Percentiles rank a stretch among this genome's conserved stretches.
phyloP scores from a whole-genome alignment of 2,329 filamentous ascomycete species.

The Alternaria brassicicola region DNA sequence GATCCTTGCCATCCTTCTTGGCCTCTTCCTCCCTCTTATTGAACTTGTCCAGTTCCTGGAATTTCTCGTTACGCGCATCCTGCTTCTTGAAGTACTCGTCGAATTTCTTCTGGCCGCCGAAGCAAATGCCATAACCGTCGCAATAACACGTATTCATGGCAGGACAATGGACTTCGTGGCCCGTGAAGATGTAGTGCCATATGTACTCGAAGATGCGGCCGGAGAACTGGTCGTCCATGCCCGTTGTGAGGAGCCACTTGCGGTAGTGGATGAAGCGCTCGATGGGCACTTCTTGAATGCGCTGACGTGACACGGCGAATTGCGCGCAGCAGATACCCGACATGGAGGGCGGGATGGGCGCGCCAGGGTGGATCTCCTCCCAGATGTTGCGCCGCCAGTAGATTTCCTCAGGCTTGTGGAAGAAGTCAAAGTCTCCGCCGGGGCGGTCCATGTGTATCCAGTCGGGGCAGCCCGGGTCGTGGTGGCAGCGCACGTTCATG shows the following conservation, averaged over 20 bases:
- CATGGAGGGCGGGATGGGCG: slow-evolving; percentile 41
- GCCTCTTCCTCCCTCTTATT: slow-evolving; percentile 46
- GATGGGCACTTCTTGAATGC: slow-evolving; percentile 56
- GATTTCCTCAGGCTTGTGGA: slow-evolving; percentile 49
- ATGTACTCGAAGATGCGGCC: slow-evolving; percentile 51
- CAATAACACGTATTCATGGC: slow-evolving; percentile 61
- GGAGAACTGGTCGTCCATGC: slow-evolving; percentile 47
- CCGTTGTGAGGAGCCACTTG: slow-evolving; percentile 57
- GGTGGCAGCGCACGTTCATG: slow-evolving; percentile 65
- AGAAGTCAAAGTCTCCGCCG: slow-evolving; percentile 49
- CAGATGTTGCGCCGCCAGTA: slow-evolving; percentile 43
- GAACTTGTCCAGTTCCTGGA: slow-evolving; percentile 50
- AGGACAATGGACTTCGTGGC: slow-evolving; percentile 48
- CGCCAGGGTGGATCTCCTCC: slow-evolving; percentile 53
- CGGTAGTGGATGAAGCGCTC: slow-evolving; percentile 60
- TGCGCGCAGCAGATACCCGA: slow-evolving; percentile 62
- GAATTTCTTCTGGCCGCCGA: slow-evolving; percentile 58
- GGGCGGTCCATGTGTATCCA: slow-evolving; percentile 59
- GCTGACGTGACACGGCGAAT: slow-evolving; percentile 58
- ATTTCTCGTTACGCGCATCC: slow-evolving; percentile 50
- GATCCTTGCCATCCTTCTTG: slow-evolving; percentile 34
- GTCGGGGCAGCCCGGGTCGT: slow-evolving; percentile 64
- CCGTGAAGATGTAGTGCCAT: slow-evolving; percentile 51
- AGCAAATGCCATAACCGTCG: slow-evolving; percentile 69
- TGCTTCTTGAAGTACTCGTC: slow-evolving; percentile 57